phyloP scores from a whole-genome alignment of 352 stramenopile species.

The Phytophthora niederhauseri region DNA sequence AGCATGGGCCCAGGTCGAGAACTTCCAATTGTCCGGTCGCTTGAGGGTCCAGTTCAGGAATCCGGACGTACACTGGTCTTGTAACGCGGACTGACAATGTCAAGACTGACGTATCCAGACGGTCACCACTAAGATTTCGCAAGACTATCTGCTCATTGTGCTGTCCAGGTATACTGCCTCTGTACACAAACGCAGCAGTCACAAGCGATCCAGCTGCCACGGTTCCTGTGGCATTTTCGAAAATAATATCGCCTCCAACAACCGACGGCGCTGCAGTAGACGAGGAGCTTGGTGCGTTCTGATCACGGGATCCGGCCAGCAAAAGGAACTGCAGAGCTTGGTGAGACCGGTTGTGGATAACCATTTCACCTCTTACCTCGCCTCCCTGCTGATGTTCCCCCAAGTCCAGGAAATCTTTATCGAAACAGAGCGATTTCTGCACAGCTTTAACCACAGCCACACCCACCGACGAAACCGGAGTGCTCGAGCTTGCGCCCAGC shows the following conservation, averaged over 20 bases:
- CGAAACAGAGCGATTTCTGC: slow-evolving; percentile 70
- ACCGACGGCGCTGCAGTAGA: slow-evolving; percentile 26
- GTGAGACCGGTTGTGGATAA: slow-evolving; percentile 72
- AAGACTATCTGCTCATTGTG: slow-evolving; percentile 83
- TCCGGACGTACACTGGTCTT: slow-evolving; percentile 82
- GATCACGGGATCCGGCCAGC: slow-evolving; percentile 56
- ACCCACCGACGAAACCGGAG: slow-evolving; percentile 43
- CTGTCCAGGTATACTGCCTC: slow-evolving; percentile 63
- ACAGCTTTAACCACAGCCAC: slow-evolving; percentile 73
- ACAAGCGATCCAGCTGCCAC: slow-evolving; percentile 58
- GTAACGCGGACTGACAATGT: slow-evolving; percentile 72
- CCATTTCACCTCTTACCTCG: slow-evolving; percentile 60
- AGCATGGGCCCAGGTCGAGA: slow-evolving; percentile 80
- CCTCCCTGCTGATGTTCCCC: slow-evolving; percentile 78
- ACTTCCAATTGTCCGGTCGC: slow-evolving; percentile 76
- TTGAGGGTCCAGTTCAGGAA: slow-evolving; percentile 83
- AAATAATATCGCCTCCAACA: slow-evolving; percentile 66
- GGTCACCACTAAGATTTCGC: slow-evolving; percentile 82
- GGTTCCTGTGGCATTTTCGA: slow-evolving; percentile 76
- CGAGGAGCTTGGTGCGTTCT: slow-evolving; percentile 23
- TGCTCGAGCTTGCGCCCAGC: slow-evolving; percentile 15
- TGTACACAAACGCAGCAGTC: slow-evolving; percentile 74
- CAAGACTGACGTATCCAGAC: slow-evolving; percentile 73
- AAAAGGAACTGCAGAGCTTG: slow-evolving; percentile 79
- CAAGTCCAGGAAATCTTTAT: slow-evolving; percentile 73